Conservation (phyloP, 768 basidiomycete species). For the Psilocybe subaeruginosa region DNA sequence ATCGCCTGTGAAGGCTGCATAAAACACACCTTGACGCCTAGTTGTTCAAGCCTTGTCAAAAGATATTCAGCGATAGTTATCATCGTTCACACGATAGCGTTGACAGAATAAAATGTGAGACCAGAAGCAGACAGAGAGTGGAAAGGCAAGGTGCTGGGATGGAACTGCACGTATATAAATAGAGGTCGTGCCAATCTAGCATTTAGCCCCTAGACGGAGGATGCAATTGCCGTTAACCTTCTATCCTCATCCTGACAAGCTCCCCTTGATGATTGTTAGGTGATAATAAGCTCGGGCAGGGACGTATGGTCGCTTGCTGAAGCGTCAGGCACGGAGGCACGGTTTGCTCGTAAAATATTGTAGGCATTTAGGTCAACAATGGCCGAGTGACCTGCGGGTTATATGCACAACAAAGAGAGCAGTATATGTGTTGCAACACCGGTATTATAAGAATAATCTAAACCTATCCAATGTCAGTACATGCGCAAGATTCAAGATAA, state of each 20-base stretch:
- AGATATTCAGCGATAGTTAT: constrained; percentile 10
- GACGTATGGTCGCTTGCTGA: no score
- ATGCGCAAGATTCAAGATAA: no score
- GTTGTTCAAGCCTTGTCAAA: constrained; percentile 7
- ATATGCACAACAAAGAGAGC: no score
- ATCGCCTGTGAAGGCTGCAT: not conserved
- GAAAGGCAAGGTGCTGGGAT: not conserved
- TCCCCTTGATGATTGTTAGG: no score
- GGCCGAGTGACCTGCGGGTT: no score
- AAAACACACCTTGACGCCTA: constrained; percentile 9
- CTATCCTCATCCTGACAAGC: no score
- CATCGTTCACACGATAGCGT: not conserved
- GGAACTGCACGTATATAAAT: not conserved
- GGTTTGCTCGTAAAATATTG: no score
- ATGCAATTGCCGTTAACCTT: not conserved
- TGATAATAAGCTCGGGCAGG: no score
- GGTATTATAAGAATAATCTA: no score
- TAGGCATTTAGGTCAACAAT: no score
- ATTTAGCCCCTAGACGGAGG: not conserved
- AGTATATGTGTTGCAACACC: no score
- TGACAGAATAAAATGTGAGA: not conserved
- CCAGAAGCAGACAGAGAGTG: not conserved
- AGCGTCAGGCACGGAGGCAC: not conserved
- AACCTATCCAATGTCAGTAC: no score
- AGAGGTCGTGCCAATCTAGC: not conserved